Evolutionary conservation across 495 filamentous ascomycete genomes (phyloP), one percentile per base, ranked within the genome.

Genomic region (Tuber borchii): DNA sequence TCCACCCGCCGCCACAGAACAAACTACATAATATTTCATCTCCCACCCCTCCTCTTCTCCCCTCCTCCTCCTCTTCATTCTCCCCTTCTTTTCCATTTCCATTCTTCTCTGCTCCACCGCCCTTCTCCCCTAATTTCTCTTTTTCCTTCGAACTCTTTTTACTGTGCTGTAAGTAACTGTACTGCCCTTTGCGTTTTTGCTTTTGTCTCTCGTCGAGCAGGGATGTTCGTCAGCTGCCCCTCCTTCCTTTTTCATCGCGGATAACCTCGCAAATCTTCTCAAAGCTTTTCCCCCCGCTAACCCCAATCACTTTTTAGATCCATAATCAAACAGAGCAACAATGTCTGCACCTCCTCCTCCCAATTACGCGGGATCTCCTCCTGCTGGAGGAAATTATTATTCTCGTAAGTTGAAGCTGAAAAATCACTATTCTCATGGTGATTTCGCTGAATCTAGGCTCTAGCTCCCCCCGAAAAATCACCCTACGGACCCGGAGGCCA

Each of bases 371-470:
- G 78, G 77, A 61, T 69, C 70, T 20, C 77, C 77, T 75, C n/a
- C 71, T 9, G 78, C 80, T 5, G 74, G 70, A 48, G 71, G 48
- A 46, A 72, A 71, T 65, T 85, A 84, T 82, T 83, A 82, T n/a
- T n/a, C 56, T 31, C 56, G 56, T 65, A 65, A 31, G 56, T 65
- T 17, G 56, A 31, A 31, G 43, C 77, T 31, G 56, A 31, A 31
- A 31, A 65, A 65, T 14, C 14, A 16, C 10, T 17, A 65, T 31
- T 26, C 0, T 46, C 1, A 26, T 17, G n/a, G 56, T 17, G n/a
- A 17, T 65, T 31, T 65, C 12, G 12, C 56, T 65, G 10, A 65
- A 26, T 31, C 10, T 65, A 17, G n/a, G n/a, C 26, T 65, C 56
- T 1, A 65, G 56, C 56, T 65, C 56, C 48, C 6, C 48, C 56